These are phyloP conservation scores for Centaurea solstitialis DNA, from an alignment of 129 eudicot species.

Conservation along the genomic window DNA sequence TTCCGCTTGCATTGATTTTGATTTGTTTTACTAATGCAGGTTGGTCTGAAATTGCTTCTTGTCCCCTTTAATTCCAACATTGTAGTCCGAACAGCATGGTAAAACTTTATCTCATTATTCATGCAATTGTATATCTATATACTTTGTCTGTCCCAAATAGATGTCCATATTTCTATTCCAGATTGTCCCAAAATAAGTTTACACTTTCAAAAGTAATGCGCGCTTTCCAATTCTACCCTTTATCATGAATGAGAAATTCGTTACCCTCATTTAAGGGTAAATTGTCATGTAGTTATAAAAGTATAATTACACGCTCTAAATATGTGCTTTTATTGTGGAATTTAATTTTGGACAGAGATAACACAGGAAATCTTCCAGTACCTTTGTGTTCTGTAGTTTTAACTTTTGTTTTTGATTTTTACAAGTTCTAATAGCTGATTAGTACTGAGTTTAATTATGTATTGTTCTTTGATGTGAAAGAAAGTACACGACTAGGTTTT, in stretches of 20 bases:
- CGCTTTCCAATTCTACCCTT: too few relatives aligned
- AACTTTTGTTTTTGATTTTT: too few relatives aligned
- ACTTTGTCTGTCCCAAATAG: background rate
- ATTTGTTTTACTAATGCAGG: slow-evolving; percentile 48
- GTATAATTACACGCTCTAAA: too few relatives aligned
- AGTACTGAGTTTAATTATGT: slow-evolving; percentile 2
- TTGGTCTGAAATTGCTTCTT: slow-evolving; percentile 79
- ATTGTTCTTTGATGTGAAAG: background rate
- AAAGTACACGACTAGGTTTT: background rate
- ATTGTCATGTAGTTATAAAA: too few relatives aligned
- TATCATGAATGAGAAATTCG: too few relatives aligned
- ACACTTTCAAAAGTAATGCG: background rate
- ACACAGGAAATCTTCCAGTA: too few relatives aligned
- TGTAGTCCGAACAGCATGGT: slow-evolving; percentile 91
- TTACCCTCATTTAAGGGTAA: too few relatives aligned
- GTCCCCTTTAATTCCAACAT: slow-evolving; percentile 75
- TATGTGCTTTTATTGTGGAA: too few relatives aligned
- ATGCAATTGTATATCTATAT: background rate
- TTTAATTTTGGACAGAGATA: too few relatives aligned
- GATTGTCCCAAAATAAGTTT: background rate
- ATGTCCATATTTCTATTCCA: background rate
- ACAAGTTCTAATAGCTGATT: too few relatives aligned
- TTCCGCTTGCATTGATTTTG: background rate
- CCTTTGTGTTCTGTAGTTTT: too few relatives aligned
- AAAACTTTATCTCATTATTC: slow-evolving; percentile 23